Evolutionary conservation across 2,329 filamentous ascomycete species (phyloP).

Genomic region (Zasmidium citrigriseum): DNA sequence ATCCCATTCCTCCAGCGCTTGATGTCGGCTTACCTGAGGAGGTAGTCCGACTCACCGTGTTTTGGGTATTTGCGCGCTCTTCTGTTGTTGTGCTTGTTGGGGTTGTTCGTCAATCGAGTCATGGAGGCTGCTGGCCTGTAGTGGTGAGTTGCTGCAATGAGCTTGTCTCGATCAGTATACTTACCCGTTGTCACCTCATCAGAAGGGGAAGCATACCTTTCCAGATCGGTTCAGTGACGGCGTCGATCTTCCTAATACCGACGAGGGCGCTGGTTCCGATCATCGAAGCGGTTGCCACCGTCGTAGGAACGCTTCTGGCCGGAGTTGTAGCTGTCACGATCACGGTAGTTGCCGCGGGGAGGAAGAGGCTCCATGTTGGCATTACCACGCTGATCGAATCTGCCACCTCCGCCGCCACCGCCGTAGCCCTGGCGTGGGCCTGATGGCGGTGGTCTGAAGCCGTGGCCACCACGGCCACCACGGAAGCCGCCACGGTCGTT

Average conservation of each 20-base stretch:
- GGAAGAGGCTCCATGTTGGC: slow-evolving; percentile 85
- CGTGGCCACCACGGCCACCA: slow-evolving; percentile 56
- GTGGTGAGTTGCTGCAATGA: slow-evolving; percentile 14
- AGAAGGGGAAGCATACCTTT: slow-evolving; percentile 17
- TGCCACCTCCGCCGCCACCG: slow-evolving; percentile 39
- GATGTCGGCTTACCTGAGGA: slow-evolving; percentile 23
- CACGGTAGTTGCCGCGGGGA: slow-evolving; percentile 56
- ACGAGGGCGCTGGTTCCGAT: slow-evolving; percentile 60
- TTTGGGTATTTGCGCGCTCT: neutral
- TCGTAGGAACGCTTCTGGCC: slow-evolving; percentile 66
- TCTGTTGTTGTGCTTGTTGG: neutral
- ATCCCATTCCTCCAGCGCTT: neutral
- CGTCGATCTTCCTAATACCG: slow-evolving; percentile 54
- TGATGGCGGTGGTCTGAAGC: slow-evolving; percentile 47
- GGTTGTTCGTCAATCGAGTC: neutral
- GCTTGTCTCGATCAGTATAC: slow-evolving; percentile 27
- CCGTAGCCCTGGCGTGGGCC: slow-evolving; percentile 46
- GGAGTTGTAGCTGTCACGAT: slow-evolving; percentile 50
- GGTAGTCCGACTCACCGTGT: slow-evolving; percentile 42
- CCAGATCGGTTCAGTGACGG: slow-evolving; percentile 14
- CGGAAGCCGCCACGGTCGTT: slow-evolving; percentile 55
- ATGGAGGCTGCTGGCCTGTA: slow-evolving; percentile 7
- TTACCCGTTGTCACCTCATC: slow-evolving; percentile 19
- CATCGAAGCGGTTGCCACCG: slow-evolving; percentile 75
- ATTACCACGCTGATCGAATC: slow-evolving; percentile 52